Evolutionary conservation across 169 alveolate genomes (phyloP).

Genomic region (Plasmodium relictum): DNA sequence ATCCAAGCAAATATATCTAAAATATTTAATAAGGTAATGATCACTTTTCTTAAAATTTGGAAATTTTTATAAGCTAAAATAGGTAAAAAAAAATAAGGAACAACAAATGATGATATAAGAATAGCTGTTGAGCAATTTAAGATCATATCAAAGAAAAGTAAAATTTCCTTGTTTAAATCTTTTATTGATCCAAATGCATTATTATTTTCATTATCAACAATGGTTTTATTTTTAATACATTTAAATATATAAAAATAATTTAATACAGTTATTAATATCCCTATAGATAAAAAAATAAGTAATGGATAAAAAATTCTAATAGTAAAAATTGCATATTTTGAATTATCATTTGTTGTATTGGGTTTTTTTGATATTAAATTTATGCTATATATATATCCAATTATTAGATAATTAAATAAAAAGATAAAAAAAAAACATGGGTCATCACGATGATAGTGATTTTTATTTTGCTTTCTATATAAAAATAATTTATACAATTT

Average conservation of each 20-base stretch:
- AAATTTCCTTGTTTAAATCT: background rate
- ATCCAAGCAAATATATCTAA: too few relatives aligned
- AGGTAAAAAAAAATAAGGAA: too few relatives aligned
- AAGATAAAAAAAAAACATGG: background rate
- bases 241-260: background rate
- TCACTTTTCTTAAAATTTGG: too few relatives aligned
- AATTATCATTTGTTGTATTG: background rate
- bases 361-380: background rate
- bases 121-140: background rate
- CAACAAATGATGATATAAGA: background rate
- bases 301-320: background rate
- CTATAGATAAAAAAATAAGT: background rate
- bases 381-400: background rate
- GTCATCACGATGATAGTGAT: background rate
- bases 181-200: background rate
- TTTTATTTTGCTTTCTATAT: constrained; percentile 1
- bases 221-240: background rate
- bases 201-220: background rate
- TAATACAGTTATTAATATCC: background rate
- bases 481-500: background rate
- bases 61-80: too few relatives aligned
- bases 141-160: background rate
- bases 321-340: background rate
- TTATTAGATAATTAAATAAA: background rate
- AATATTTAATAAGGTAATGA: too few relatives aligned